phyloP scores from a whole-genome alignment of 768 basidiomycete species.

The Pisolithus tinctorius region DNA sequence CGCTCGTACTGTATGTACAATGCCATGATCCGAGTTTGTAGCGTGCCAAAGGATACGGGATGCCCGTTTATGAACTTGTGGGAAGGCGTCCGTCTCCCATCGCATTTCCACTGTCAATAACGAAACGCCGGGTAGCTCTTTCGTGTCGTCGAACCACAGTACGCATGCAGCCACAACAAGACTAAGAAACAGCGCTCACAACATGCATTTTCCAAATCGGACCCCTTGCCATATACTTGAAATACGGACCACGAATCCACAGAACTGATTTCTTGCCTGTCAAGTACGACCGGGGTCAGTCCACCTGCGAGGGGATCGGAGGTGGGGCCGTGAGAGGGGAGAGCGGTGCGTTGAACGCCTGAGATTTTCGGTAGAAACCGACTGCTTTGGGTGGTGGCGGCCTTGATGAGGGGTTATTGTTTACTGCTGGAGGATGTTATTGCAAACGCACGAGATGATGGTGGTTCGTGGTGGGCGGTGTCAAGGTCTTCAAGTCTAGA shows the following conservation, averaged over 20 bases:
- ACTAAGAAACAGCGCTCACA: constrained; percentile 30
- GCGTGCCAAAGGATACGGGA: too few relatives aligned
- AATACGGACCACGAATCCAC: constrained; percentile 92
- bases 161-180: constrained; percentile 9
- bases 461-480: constrained; percentile 4
- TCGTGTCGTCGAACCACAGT: not conserved
- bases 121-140: not conserved
- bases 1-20: too few relatives aligned
- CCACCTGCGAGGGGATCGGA: constrained; percentile 67
- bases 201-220: constrained; percentile 65
- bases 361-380: constrained; percentile 34
- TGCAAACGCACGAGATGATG: not conserved
- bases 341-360: constrained; percentile 42
- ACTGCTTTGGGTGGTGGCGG: constrained; percentile 11
- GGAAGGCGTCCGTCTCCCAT: too few relatives aligned
- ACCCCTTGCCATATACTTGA: constrained; percentile 90
- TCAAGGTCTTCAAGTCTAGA: constrained; percentile 50
- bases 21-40: too few relatives aligned
- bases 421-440: too few relatives aligned
- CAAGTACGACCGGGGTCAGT: constrained; percentile 38
- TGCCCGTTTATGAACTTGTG: too few relatives aligned
- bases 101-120: constrained; percentile 40
- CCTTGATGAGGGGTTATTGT: too few relatives aligned
- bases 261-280: too few relatives aligned
- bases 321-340: constrained; percentile 64